A percentile compares a stretch with the other conserved stretches of the same genome.
phyloP scores from a whole-genome alignment of 208 protist genomes.

The Trichomonas gallinae region DNA sequence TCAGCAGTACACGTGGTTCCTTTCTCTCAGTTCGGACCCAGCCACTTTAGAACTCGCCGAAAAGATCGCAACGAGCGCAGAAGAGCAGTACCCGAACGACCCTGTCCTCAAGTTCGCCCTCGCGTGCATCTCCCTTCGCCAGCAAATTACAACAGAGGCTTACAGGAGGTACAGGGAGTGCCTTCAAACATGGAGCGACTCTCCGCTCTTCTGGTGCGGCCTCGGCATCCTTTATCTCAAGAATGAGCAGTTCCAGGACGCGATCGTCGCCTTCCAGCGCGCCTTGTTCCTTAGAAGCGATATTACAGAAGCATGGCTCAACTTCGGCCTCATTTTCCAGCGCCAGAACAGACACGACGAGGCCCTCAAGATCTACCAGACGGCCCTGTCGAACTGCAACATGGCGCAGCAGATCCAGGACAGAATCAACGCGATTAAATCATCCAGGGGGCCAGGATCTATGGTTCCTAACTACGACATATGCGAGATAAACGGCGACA shows the following conservation, averaged over 20 bases:
- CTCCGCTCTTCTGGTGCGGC: slow-evolving; percentile 8
- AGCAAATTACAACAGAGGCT: neutral
- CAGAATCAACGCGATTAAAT: neutral
- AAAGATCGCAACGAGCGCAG: neutral
- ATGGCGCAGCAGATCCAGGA: neutral
- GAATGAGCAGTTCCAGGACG: neutral
- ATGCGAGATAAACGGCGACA: neutral
- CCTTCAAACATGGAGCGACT: neutral
- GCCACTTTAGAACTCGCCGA: neutral
- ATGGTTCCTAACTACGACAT: neutral
- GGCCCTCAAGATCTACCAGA: neutral
- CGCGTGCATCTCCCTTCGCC: neutral
- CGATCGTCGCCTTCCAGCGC: neutral
- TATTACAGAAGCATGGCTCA: neutral
- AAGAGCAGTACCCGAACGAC: neutral
- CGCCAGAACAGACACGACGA: neutral
- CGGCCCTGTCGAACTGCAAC: neutral
- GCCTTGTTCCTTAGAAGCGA: neutral
- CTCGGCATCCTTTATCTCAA: neutral
- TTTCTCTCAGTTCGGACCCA: neutral
- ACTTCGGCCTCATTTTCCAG: neutral
- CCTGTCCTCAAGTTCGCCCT: neutral
- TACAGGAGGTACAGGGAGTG: neutral
- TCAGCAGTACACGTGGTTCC: neutral
- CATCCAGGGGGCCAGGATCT: neutral